These are phyloP conservation scores for Geranium rotundifolium DNA, from an alignment of 345 rosid species.

Conservation along the genomic window DNA sequence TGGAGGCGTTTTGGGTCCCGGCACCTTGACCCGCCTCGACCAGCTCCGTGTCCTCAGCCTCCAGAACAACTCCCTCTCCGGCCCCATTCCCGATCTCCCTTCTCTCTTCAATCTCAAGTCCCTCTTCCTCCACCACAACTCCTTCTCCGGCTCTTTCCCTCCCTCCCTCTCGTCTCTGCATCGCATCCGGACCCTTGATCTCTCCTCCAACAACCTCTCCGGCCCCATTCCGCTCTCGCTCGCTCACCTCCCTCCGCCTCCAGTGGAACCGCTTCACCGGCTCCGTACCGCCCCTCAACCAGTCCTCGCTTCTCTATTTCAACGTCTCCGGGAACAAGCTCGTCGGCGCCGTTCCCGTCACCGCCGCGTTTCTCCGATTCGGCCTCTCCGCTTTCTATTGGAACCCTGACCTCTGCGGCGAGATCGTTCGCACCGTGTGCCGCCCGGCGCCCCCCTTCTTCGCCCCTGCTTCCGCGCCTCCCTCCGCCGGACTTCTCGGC, in stretches of 20 bases:
- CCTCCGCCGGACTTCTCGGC: slow-evolving; percentile 45
- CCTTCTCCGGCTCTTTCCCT: slow-evolving; percentile 62
- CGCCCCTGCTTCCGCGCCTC: too few species aligned
- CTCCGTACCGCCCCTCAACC: slow-evolving; percentile 58
- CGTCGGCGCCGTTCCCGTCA: slow-evolving; percentile 63
- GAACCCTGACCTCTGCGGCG: slow-evolving; percentile 80
- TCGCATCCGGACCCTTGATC: slow-evolving; percentile 51
- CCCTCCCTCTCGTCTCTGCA: slow-evolving; percentile 43
- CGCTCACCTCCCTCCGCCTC: slow-evolving; percentile 46
- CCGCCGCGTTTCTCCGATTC: slow-evolving; percentile 43
- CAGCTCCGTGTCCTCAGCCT: slow-evolving; percentile 88
- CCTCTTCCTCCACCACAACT: slow-evolving; percentile 60
- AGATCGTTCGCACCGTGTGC: slow-evolving; percentile 77
- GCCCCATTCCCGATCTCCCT: slow-evolving; percentile 69
- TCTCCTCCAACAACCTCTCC: slow-evolving; percentile 53
- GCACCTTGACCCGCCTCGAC: slow-evolving; percentile 51
- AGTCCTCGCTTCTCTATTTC: slow-evolving; percentile 53
- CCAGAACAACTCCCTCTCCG: slow-evolving; percentile 68
- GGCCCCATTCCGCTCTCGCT: slow-evolving; percentile 48
- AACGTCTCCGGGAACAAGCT: slow-evolving; percentile 63
- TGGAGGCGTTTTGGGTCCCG: slow-evolving; percentile 51
- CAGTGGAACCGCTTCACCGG: slow-evolving; percentile 59
- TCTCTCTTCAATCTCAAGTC: slow-evolving; percentile 56
- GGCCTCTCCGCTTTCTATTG: slow-evolving; percentile 39
- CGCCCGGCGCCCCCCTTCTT: slow-evolving; percentile 55